Conservation (phyloP, 495 filamentous ascomycete species). For the Podospora australis region DNA sequence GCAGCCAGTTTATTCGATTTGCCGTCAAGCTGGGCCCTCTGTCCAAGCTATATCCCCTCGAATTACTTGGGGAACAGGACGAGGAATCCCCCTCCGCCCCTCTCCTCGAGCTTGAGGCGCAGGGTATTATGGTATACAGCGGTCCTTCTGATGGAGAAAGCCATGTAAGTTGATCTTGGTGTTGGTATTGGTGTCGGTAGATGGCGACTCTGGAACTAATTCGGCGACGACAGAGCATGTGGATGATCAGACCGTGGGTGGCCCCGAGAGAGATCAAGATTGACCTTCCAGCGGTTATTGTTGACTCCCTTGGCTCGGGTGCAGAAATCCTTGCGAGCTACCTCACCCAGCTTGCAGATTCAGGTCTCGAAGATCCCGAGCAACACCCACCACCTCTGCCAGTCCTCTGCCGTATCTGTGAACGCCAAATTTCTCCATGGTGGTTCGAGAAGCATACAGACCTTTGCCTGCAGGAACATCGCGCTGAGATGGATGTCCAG, state of each 20-base stretch:
- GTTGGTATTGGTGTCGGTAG: not conserved
- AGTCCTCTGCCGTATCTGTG: conserved; percentile 92
- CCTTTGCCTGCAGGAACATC: conserved; percentile 89
- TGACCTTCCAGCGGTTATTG: conserved; percentile 82
- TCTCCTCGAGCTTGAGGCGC: conserved; percentile 77
- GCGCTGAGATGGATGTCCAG: conserved; percentile 95
- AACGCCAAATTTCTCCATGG: conserved; percentile 97
- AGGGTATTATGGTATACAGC: conserved; percentile 97
- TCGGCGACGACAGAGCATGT: conserved; percentile 71
- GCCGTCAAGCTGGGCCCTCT: conserved; percentile 65
- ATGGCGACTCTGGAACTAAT: conserved; percentile 2
- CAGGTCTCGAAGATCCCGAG: conserved; percentile 71
- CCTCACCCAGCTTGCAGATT: conserved; percentile 81
- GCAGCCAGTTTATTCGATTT: conserved; percentile 88
- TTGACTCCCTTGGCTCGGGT: conserved; percentile 88
- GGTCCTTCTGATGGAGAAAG: conserved; percentile 77
- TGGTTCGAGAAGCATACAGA: conserved; percentile 99
- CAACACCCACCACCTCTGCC: conserved; percentile 81
- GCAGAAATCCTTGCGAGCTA: conserved; percentile 93
- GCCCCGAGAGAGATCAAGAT: conserved; percentile 88
- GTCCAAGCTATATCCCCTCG: conserved; percentile 56
- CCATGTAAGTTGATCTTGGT: conserved; percentile 59
- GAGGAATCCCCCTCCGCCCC: conserved; percentile 40
- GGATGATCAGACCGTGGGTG: conserved; percentile 95
- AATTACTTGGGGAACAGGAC: conserved; percentile 40